Evolutionary conservation across 352 stramenopile species (phyloP).

Genomic region (Phytophthora syringae): DNA sequence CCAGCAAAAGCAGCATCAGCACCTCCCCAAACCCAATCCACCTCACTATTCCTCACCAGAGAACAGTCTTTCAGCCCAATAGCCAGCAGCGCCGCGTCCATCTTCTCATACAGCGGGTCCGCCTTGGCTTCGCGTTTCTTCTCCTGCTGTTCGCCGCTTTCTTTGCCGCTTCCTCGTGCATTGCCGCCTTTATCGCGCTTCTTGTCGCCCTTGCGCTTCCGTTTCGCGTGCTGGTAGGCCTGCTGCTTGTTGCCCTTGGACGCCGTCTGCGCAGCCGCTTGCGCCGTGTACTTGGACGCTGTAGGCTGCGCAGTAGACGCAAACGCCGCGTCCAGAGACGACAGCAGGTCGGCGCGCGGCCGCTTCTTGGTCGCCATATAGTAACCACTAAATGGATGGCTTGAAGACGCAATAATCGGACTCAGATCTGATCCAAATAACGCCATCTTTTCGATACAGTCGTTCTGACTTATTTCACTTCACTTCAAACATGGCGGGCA

Average conservation of each 20-base stretch:
- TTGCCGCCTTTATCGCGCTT: constrained; percentile 21
- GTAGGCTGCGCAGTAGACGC: constrained; percentile 36
- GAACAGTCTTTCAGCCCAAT: constrained; percentile 78
- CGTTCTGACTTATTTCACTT: constrained; percentile 7
- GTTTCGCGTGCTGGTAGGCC: constrained; percentile 73
- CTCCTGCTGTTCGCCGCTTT: constrained; percentile 7
- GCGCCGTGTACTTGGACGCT: constrained; percentile 73
- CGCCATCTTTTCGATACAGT: constrained; percentile 9
- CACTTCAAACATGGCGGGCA: constrained; percentile 32
- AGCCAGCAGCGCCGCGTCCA: constrained; percentile 52
- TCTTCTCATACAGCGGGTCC: constrained; percentile 65
- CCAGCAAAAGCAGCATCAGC: constrained; percentile 3
- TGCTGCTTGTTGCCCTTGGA: constrained; percentile 53
- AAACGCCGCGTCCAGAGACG: constrained; percentile 80
- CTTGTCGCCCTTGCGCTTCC: constrained; percentile 52
- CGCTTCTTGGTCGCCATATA: constrained; percentile 67
- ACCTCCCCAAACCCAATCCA: neutral
- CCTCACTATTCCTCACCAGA: constrained; percentile 39
- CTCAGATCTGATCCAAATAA: constrained; percentile 34
- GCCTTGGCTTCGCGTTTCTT: constrained; percentile 16
- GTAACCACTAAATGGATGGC: constrained; percentile 14
- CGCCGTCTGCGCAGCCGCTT: constrained; percentile 55
- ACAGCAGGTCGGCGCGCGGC: constrained; percentile 71
- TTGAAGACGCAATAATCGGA: neutral
- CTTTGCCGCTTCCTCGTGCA: constrained; percentile 5